Evolutionary conservation across 495 filamentous ascomycete species (phyloP), one percentile per base, ranked within the genome.

Genomic region (Annulohypoxylon bovei): DNA sequence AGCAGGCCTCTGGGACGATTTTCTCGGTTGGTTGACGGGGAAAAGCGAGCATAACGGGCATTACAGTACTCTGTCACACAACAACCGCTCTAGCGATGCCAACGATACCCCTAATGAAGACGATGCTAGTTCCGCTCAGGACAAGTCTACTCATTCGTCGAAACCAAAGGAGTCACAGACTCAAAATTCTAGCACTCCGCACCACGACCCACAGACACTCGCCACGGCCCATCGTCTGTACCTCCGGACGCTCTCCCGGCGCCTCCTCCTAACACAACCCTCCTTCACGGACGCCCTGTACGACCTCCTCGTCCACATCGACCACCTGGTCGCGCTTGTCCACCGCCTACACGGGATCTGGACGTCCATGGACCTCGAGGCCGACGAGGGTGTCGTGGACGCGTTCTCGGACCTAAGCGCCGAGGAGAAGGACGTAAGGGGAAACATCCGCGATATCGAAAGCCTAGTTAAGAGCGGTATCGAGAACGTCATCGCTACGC

Each of bases 121-220:
- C 20, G 16, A 47, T 42, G 49, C 12, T 39, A 40, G 6, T 11
- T 37, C 57, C 57, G 20, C 3, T 6, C 27, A 53, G 0, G 7
- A 16, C n/a, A 33, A 37, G 2, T 12, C 42, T 56, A 7, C 28
- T 30, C 46, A 52, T 37, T 16, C 28, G 14, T 20, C 50, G 40
- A 55, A 67, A 5, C 44, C 47, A n/a, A 23, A 67, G 20, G 22
- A 40, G 18, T 50, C 55, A 35, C 37, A 46, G 32, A 47, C 60
- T 54, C 47, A 64, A 46, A 39, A 23, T 22, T 39, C 62, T 57
- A 35, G n/a, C 1, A 35, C 58, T 7, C 28, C 60, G 58, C 82
- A 76, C 22, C 83, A 85, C 71, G 95, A 98, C 74, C 94, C 94
- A 0, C 93, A 97, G 78, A 89, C 89, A 14, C 86, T 98, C 22